Evolutionary conservation across 108 stramenopile genomes (phyloP), one percentile per base, ranked within the genome.

Genomic region (Skeletonema costatum): DNA sequence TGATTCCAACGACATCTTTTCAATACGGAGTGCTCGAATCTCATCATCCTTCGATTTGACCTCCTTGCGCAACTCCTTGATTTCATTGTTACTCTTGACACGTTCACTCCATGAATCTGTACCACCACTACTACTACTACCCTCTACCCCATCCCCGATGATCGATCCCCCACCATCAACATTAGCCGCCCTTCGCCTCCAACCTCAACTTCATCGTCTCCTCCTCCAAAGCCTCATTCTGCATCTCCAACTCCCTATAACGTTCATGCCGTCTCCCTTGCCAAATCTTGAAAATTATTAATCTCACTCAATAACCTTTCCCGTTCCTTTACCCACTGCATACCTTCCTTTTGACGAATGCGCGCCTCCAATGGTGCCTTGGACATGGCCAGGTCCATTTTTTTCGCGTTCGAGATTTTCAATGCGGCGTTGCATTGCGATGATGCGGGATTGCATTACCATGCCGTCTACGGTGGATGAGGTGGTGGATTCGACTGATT

Each of bases 361-460:
- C 91, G 86, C 2, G 93, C 92, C 75, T 96, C 92, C 5, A 96
- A 79, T 11, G 93, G 93, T 14, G 96, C 93, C 74, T 92, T 94
- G 63, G 91, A 87, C 92, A 96, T 92, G 70, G 74, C 84, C 1
- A 94, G 72, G 19, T 86, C 87, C 85, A 94, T 93, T 70, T 93
- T 93, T 94, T 66, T 94, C 92, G 64, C 89, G 85, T 82, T 93
- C 93, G 9, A 96, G 83, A 48, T 78, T 81, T 29, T 91, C 87
- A 41, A 93, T 80, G 31, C 88, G 89, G 13, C 84, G 86, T 68
- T 92, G 84, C 90, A 94, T 89, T 9, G 85, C 81, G 10, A 75
- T 69, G 56, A 94, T 78, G 21, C 87, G 87, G 2, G 95, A 96
- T 39, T 76, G 66, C 21, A 94, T 66, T 6, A 87, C 91, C 17